A percentile compares a stretch with the other conserved stretches of the same genome.
phyloP scores from a whole-genome alignment of 139 green algal genomes.

The Chlorella sp. region DNA sequence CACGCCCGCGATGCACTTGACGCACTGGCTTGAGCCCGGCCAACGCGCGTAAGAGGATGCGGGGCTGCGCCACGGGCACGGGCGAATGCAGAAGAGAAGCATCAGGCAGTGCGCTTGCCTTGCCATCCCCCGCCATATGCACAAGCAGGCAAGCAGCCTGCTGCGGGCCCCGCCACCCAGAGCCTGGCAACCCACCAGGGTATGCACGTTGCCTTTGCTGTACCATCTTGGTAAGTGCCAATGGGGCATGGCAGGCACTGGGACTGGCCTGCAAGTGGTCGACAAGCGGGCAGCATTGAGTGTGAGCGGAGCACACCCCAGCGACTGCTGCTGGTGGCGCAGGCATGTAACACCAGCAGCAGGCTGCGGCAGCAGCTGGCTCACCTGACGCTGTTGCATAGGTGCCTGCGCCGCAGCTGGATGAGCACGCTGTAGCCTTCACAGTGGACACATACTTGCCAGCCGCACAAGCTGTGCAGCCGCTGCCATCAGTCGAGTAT shows the following conservation, averaged over 20 bases:
- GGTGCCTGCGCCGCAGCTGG: background rate
- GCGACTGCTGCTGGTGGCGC: no score
- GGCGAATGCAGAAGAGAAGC: background rate
- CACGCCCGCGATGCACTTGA: slow-evolving; percentile 10
- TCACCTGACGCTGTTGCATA: background rate
- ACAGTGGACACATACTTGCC: background rate
- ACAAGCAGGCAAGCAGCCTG: background rate
- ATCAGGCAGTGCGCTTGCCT: background rate
- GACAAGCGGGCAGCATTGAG: no score
- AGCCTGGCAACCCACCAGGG: background rate
- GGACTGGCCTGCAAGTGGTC: background rate
- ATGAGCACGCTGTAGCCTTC: background rate
- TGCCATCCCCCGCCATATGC: background rate
- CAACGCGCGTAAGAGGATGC: background rate
- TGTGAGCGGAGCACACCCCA: no score
- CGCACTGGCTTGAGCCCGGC: slow-evolving; percentile 12
- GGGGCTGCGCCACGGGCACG: background rate
- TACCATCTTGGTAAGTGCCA: background rate
- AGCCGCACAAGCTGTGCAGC: background rate
- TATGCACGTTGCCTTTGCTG: background rate
- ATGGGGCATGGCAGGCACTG: slow-evolving; percentile 1
- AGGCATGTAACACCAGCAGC: no score
- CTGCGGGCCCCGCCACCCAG: no score
- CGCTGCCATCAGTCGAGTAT: background rate
- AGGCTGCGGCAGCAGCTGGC: no score